These are phyloP conservation scores for Penicillium sp. DNA, from an alignment of 2,329 filamentous ascomycete genomes.

Conservation along the genomic window DNA sequence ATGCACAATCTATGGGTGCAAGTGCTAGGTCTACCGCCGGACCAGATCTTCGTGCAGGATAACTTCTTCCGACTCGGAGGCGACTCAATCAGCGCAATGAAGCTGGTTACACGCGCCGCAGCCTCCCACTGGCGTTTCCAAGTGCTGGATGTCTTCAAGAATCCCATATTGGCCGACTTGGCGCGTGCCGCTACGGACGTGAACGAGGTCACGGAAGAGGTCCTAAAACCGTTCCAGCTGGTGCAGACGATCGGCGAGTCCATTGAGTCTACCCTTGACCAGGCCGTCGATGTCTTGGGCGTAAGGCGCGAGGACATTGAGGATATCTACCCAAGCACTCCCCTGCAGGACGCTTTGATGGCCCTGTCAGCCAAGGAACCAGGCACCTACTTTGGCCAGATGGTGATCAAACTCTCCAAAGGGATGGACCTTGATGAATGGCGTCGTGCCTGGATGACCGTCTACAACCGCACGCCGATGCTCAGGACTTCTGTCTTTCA, in stretches of 20 bases:
- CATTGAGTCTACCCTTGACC: not conserved
- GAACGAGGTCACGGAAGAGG: not conserved
- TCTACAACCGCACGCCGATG: not conserved
- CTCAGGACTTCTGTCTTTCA: not conserved
- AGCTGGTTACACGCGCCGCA: slow-evolving; percentile 3
- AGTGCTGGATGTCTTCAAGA: slow-evolving; percentile 1
- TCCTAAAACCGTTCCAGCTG: not conserved
- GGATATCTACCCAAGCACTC: slow-evolving; percentile 5
- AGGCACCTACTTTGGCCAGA: not conserved
- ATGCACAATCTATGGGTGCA: not conserved
- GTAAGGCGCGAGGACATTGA: not conserved
- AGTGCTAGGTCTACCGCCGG: not conserved
- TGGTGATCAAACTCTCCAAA: not conserved
- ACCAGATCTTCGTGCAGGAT: not conserved
- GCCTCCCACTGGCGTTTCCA: not conserved
- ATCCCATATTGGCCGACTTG: not conserved
- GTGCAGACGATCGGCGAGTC: not conserved
- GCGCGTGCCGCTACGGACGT: not conserved
- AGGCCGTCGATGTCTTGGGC: not conserved
- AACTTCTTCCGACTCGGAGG: slow-evolving; percentile 6
- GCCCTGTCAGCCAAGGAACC: slow-evolving; percentile 2
- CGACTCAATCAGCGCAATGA: slow-evolving; percentile 8
- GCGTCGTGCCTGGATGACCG: not conserved
- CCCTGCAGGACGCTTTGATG: not conserved
- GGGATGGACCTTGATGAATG: not conserved